Evolutionary conservation across 2,329 filamentous ascomycete genomes (phyloP).

Genomic region (Paecilomyces sp.): DNA sequence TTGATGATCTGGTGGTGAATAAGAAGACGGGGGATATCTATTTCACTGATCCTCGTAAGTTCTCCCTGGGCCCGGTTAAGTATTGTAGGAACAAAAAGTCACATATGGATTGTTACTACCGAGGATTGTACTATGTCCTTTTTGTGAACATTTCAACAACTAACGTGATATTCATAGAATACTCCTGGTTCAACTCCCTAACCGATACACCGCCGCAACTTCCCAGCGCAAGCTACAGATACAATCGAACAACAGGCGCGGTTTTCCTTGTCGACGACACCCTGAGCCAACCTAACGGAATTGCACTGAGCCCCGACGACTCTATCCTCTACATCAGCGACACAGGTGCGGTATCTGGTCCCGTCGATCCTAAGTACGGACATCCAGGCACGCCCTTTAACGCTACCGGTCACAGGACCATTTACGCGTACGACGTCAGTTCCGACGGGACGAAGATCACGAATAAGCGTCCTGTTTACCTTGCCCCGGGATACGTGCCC

Average conservation of each 20-base stretch:
- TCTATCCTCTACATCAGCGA: constrained; percentile 41
- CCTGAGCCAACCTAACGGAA: constrained; percentile 38
- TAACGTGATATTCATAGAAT: constrained; percentile 11
- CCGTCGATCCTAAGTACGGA: constrained; percentile 13
- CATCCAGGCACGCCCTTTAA: constrained; percentile 21
- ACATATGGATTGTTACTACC: too few relatives aligned
- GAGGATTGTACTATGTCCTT: too few relatives aligned
- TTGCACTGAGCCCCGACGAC: constrained; percentile 38
- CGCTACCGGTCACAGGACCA: constrained; percentile 21
- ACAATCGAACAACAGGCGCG: constrained; percentile 32
- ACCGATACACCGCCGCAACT: constrained; percentile 29
- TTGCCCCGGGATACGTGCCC: constrained; percentile 31
- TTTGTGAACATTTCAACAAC: too few relatives aligned
- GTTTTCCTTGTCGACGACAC: constrained; percentile 35
- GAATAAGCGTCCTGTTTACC: constrained; percentile 35
- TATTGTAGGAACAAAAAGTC: background rate
- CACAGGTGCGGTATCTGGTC: constrained; percentile 22
- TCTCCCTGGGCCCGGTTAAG: background rate
- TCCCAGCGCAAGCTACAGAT: constrained; percentile 33
- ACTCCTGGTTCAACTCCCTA: constrained; percentile 29
- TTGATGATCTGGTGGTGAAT: constrained; percentile 15
- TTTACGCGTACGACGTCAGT: constrained; percentile 35
- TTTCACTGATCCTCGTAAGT: constrained; percentile 14
- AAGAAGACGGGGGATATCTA: constrained; percentile 13
- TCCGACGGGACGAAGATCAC: constrained; percentile 25